Base-by-base conservation (phyloP, 257 asterid species). In the Przewalskia tangutica region DNA sequence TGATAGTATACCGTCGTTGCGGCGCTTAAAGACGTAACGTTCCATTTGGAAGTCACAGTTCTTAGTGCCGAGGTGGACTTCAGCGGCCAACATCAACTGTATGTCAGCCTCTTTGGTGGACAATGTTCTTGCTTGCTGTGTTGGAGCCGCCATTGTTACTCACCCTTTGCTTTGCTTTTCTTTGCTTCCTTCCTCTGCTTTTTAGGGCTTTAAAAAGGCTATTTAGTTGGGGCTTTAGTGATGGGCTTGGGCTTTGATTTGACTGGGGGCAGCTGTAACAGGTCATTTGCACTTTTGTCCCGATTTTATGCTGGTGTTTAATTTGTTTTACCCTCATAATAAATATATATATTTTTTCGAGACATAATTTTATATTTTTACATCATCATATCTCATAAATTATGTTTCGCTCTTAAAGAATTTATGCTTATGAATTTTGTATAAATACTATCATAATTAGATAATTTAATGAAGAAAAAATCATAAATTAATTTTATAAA, bases 1-100 rank as follows among this genome's bases (percentile, higher is more conserved):
- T 73, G 3, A 46, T n/a, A 16, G 50, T 66, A 23, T 73, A 73
- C 79, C 79, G 79, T 73, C 62, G 44, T 50, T 14, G 14, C 79
- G 79, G 12, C 79, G 79, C 20, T 73, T 73, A 23, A 73, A 73
- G 14, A 73, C 60, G 62, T 73, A 73, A 73, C 79, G 79, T 2
- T 48, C 62, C 79, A 73, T 48, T 73, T 73, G 79, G 44, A 73
- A 73, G 60, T 73, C 79, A 14, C 79, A 73, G 23, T 75, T 75
- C 62, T 75, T 50, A 48, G 62, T 75, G 7, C 79, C 79, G 44
- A 75, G 79, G 46, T 75, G 79, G 20, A 75, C 79, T 75, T 75
- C 79, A 75, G 79, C 79, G 3, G 79, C 79, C 60, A 75, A 50
- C 79, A 75, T 75, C 46, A 75, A 5, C 60, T 73, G 79, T 73